phyloP scores from a whole-genome alignment of 305 asterid genomes.

The Fraxinus xanthoxyloides region DNA sequence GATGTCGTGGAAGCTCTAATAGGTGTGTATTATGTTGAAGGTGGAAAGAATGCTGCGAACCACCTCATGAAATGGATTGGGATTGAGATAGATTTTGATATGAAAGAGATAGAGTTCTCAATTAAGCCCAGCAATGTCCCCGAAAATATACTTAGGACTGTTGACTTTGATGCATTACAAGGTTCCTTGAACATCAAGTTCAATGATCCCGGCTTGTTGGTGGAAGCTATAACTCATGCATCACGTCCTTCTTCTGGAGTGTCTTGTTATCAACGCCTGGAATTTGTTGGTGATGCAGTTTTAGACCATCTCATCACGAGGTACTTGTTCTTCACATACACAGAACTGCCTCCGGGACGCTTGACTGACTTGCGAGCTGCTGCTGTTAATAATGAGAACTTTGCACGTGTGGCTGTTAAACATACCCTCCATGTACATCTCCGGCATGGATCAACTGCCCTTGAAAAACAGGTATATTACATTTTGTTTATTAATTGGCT shows the following conservation, averaged over 20 bases:
- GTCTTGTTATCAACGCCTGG: constrained; percentile 94
- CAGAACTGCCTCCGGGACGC: constrained; percentile 99
- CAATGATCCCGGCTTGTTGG: constrained; percentile 64
- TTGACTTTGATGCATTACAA: constrained; percentile 78
- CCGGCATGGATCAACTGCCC: constrained; percentile 97
- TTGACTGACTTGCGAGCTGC: constrained; percentile 98
- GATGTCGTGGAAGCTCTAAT: constrained; percentile 98
- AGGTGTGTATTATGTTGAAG: constrained; percentile 96
- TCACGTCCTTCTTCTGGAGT: constrained; percentile 99
- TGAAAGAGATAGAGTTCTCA: constrained; percentile 53
- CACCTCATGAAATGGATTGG: constrained; percentile 98
- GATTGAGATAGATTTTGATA: constrained; percentile 75
- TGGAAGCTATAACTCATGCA: constrained; percentile 98
- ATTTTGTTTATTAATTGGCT: constrained; percentile 4
- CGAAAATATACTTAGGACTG: constrained; percentile 65
- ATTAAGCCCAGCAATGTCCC: constrained; percentile 56
- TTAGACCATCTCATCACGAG: constrained; percentile 94
- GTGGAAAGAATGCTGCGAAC: constrained; percentile 88
- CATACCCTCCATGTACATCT: constrained; percentile 89
- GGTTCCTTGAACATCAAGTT: constrained; percentile 65
- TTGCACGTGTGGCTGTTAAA: constrained; percentile 97
- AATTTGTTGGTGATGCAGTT: constrained; percentile 98
- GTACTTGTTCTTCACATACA: constrained; percentile 86
- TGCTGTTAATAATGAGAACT: constrained; percentile 96
- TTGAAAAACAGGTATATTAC: constrained; percentile 77